Base-by-base conservation (phyloP, 495 filamentous ascomycete genomes). In the Clavariopsis aquatica region DNA sequence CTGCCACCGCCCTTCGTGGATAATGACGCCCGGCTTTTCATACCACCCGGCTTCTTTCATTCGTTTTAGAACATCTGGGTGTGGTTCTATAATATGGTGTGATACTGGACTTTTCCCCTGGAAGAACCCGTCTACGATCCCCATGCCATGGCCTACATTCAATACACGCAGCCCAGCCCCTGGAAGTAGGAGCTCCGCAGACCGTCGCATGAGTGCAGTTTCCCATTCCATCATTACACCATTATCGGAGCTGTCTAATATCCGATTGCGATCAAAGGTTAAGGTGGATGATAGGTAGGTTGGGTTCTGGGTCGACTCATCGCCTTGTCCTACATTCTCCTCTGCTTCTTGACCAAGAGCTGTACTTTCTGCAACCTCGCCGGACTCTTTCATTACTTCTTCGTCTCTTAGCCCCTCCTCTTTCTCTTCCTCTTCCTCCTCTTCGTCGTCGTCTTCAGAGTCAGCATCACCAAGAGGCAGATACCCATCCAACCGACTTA, bases 171-270 rank as follows among this genome's bases (percentile, higher is more conserved):
- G 81, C 0, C 85, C 88, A 0, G 81, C 57, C 0, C 75, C 70
- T 0, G 87, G 84, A 20, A 87, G 75, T 1, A 93, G 78, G 23
- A 83, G 77, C 51, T 82, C 81, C 26, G 92, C 91, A 36, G 87
- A 90, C 27, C 82, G 81, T 57, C 82, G 81, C 94, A 98, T 98
- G 58, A 98, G 92, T 34, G 86, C 83, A 0, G 87, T 87, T 76
- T 98, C 94, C 94, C 94, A 98, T 27, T 88, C 81, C 94, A 98
- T 90, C 94, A 98, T 98, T 0, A 98, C 91, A 27, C 92, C 91
- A 72, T 98, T 98, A 6, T 83, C 81, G 52, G 87, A 84, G 2
- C 80, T 79, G 66, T 98, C 94, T 0, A 97, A 82, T 9, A 98
- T 82, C 29, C 89, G 86, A 60, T 88, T 85, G 26, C 82, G 79